Evolutionary conservation across 2,329 filamentous ascomycete species (phyloP).

Genomic region (Pyrenochaeta sp.): DNA sequence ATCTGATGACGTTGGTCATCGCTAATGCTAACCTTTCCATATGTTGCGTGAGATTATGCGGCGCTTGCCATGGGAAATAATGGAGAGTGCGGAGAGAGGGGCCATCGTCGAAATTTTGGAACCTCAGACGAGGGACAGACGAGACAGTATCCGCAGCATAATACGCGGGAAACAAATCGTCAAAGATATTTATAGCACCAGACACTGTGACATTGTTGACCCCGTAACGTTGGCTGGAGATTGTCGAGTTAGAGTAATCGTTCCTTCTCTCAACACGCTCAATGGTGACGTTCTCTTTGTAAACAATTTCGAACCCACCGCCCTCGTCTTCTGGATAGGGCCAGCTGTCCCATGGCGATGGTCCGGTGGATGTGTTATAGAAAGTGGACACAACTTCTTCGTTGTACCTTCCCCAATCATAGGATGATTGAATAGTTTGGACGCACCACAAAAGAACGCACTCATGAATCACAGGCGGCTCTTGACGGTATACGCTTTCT

Average conservation of each 20-base stretch:
- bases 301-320: neutral
- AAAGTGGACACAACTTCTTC: constrained; percentile 19
- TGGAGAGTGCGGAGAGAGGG: neutral
- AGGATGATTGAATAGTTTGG: constrained; percentile 33
- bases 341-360: constrained; percentile 31
- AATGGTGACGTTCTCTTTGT: constrained; percentile 22
- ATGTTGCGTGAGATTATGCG: constrained; percentile 27
- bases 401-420: constrained; percentile 21
- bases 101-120: constrained; percentile 1
- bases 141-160: constrained; percentile 4
- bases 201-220: constrained; percentile 14
- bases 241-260: no score
- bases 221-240: no score
- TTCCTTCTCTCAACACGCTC: no score
- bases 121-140: constrained; percentile 11
- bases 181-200: constrained; percentile 10
- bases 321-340: no score
- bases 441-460: constrained; percentile 40
- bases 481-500: constrained; percentile 11
- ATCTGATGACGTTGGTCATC: constrained; percentile 27
- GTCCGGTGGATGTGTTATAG: constrained; percentile 10
- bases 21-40: constrained; percentile 28
- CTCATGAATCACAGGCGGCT: constrained; percentile 22
- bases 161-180: constrained; percentile 30
- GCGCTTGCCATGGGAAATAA: constrained; percentile 21